Conservation (phyloP, 2,329 filamentous ascomycete species). For the Xenoacremonium recifei region DNA sequence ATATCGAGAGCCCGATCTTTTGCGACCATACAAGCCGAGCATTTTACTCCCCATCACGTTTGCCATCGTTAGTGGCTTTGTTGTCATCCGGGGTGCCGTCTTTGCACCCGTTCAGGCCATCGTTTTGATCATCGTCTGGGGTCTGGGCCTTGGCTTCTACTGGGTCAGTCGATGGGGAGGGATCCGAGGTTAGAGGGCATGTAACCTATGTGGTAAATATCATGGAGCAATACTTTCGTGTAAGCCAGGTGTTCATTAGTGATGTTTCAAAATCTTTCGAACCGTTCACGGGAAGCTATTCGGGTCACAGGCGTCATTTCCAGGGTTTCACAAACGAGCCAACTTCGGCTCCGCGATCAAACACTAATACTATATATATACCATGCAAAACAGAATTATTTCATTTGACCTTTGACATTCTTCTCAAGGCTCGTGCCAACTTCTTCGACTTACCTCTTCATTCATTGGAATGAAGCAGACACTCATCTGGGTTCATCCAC, state of each 20-base stretch:
- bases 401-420: too few species aligned
- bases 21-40: constrained; percentile 54
- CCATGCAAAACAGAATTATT: too few species aligned
- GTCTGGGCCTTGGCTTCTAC: constrained; percentile 46
- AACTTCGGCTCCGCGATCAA: too few species aligned
- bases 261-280: background rate
- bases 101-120: constrained; percentile 56
- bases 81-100: constrained; percentile 56
- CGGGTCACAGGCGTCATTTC: background rate
- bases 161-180: background rate
- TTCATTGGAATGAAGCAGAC: too few species aligned
- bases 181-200: background rate
- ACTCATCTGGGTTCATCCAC: too few species aligned
- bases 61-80: constrained; percentile 56
- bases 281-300: background rate
- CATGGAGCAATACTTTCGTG: background rate
- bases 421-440: too few species aligned
- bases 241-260: background rate
- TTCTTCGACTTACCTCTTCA: too few species aligned
- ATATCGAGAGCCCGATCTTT: constrained; percentile 52
- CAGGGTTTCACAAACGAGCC: too few species aligned
- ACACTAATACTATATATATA: background rate
- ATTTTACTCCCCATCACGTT: constrained; percentile 52
- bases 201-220: too few species aligned
- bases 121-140: constrained; percentile 51